Conservation (phyloP, 441 rosid genomes). For the Bocquillonia castaneifolia region DNA sequence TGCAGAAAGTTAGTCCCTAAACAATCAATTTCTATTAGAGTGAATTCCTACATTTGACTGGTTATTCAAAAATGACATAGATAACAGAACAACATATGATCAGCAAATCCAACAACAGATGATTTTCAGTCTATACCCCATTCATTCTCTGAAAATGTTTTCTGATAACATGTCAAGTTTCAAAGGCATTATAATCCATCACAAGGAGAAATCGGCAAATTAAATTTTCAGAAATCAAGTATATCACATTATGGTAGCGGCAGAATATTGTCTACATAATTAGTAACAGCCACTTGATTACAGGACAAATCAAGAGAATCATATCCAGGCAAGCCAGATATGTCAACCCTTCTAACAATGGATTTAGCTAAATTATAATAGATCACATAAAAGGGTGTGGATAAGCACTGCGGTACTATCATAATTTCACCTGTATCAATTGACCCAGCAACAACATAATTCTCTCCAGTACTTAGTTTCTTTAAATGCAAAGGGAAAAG, state of each 20-base stretch:
- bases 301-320: slow-evolving; percentile 6
- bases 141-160: too few species aligned
- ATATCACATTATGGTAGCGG: neutral
- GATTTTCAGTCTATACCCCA: too few species aligned
- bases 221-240: neutral
- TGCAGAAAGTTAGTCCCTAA: too few species aligned
- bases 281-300: slow-evolving; percentile 8
- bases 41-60: too few species aligned
- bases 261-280: slow-evolving; percentile 17
- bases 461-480: neutral
- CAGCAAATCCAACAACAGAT: too few species aligned
- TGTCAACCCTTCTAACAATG: neutral
- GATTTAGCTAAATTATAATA: neutral
- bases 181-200: too few species aligned
- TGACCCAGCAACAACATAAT: slow-evolving; percentile 14
- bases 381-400: neutral
- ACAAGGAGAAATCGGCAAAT: too few species aligned
- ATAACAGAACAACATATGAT: too few species aligned
- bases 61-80: too few species aligned
- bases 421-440: slow-evolving; percentile 19
- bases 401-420: slow-evolving; percentile 10
- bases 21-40: too few species aligned
- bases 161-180: too few species aligned
- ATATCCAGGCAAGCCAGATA: slow-evolving; percentile 13
- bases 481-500: neutral